A percentile compares a stretch with the other conserved stretches of the same genome.
Evolutionary conservation across 1,284 basidiomycete genomes (phyloP).

Genomic region (Entoloma clypeatum): DNA sequence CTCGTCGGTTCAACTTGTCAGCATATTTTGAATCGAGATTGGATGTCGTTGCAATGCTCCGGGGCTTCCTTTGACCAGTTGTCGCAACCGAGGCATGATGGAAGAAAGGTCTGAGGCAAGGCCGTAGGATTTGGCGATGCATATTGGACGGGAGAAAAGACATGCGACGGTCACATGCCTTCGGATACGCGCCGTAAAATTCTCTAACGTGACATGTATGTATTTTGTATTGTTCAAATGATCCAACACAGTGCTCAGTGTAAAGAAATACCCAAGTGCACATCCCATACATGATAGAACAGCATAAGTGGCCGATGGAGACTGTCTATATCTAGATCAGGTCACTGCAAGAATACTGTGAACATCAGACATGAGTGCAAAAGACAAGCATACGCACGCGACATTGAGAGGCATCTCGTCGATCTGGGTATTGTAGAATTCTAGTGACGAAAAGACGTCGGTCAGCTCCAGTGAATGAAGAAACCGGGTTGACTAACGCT

Average conservation of each 20-base stretch:
- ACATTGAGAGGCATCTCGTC: conserved; percentile 95
- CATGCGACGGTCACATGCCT: neutral
- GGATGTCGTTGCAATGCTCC: conserved; percentile 9
- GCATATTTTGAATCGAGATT: conserved; percentile 33
- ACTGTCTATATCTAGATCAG: conserved; percentile 31
- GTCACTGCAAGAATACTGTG: conserved; percentile 33
- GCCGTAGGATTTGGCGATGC: conserved; percentile 14
- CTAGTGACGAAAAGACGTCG: conserved; percentile 28
- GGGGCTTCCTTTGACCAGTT: neutral
- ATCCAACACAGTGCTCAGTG: too few relatives aligned
- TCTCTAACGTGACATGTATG: neutral
- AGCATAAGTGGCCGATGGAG: conserved; percentile 4
- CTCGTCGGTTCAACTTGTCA: conserved; percentile 31
- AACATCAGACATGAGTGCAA: neutral
- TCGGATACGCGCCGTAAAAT: neutral
- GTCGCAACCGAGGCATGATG: neutral
- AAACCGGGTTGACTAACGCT: conserved; percentile 49
- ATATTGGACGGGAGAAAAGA: conserved; percentile 6
- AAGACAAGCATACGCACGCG: conserved; percentile 38
- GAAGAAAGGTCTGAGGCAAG: conserved; percentile 4
- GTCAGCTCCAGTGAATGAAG: neutral
- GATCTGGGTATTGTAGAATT: conserved; percentile 85
- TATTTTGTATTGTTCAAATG: too few relatives aligned
- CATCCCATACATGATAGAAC: conserved; percentile 10
- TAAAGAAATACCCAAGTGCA: conserved; percentile 11